Base-by-base conservation (phyloP, 2,329 filamentous ascomycete genomes). In the Epichloe amarillans region DNA sequence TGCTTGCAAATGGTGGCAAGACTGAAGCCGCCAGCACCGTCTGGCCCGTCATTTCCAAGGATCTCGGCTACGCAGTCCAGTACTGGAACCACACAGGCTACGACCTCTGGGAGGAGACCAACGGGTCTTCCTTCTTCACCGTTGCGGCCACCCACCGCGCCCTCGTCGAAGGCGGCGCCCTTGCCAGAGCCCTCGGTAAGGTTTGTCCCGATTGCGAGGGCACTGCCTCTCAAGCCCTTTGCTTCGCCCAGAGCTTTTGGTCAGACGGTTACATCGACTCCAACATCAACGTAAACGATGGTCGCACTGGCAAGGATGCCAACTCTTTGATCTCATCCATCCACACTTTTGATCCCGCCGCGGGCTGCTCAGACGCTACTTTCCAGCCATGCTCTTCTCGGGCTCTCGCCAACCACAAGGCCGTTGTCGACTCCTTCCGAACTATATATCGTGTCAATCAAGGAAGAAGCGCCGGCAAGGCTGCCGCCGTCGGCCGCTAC, bases 101-200 rank as follows among this genome's bases (percentile, higher is more conserved):
- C 60, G 88, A 94, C 63, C 74, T 94, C 3, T 93, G 88, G 88
- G 88, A 93, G 63, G 88, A 93, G 64, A 79, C 90, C 14, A 70
- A 73, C 23, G 84, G 86, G 40, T 82, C 79, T 21, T 89, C 85
- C 0, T 93, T 90, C 71, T 94, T 91, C 66, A 93, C 87, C 1
- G 69, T 82, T 35, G 78, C 80, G 3, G 75, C 77, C 40, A 80
- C 86, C 53, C 81, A 91, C 62, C 79, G 86, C 57, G 75, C 80
- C n/a, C 70, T 83, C 14, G 70, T 82, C 6, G 80, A 86, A 66
- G 87, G 88, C 5, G 78, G 73, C 50, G 71, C 73, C 3, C 73
- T 93, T 15, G 86, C 87, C 4, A 65, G 66, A n/a, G 69, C 72
- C 19, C 72, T 91, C 5, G 80, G 81, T 15, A 72, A 77, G 49